Evolutionary conservation across 2,329 filamentous ascomycete species (phyloP), one percentile per base, ranked within the genome.

Genomic region (Periglandula ipomoeae): DNA sequence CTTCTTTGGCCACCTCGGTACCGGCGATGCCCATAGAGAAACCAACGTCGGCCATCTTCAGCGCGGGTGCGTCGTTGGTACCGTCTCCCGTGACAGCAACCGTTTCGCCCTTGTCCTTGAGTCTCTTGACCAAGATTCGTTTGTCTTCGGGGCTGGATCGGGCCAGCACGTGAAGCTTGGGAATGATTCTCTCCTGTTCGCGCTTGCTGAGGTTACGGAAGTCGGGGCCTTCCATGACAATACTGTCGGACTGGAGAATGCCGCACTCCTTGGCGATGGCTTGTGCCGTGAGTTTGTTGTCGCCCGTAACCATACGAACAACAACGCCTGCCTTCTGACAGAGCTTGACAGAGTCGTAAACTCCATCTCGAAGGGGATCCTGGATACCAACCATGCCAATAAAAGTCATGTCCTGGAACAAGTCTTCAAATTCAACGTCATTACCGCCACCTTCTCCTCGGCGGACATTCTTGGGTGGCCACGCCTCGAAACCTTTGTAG

Each of bases 11-110:
- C 35, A 91, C 86, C 64, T 90, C 87, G 0, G 87, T 90, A 52
- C 87, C 87, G 13, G 86, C 78, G 47, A 90, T 87, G 56, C 87
- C 87, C 87, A 91, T 91, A 17, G 86, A 88, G 66, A 91, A 90
- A 23, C 87, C 87, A 44, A 91, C 84, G 60, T 91, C 86, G 6
- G 87, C 87, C 58, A 83, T 83, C 67, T 87, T 89, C 44, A 91
- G 74, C 44, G 87, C 87, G 23, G 86, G 86, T 4, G 85, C 87
- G 65, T 91, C 87, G 62, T 91, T 91, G 57, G 87, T 90, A 48
- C 87, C 87, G 59, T 91, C 87, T 56, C 87, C 87, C 26, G 87
- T 91, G 10, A 90, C 87, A 40, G 87, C 87, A 46, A 91, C 87
- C 15, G 83, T 89, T 63, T 91, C 85, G 41, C 81, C 81, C 60